Evolutionary conservation across 768 basidiomycete genomes (phyloP), one percentile per base, ranked within the genome.

Genomic region (Polyporus arcularius): DNA sequence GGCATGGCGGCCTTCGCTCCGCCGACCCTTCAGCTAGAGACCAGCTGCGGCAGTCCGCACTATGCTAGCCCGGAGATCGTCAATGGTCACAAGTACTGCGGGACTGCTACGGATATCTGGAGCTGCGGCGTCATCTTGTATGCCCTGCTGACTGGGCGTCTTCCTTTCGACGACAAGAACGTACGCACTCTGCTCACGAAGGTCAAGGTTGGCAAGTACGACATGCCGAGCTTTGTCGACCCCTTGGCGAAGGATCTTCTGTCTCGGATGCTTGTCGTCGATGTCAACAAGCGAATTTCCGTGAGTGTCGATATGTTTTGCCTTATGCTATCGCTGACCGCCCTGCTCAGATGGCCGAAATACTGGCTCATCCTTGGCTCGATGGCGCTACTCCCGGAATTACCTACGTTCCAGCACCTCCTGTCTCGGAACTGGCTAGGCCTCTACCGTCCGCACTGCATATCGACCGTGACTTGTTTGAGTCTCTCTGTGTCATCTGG

Each of bases 1-100:
- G 96, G 96, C 21, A 97, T 98, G 96, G 96, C 96, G 28, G 92
- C 96, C 10, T 92, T 97, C 70, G 92, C 94, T 60, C 89, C 90
- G 42, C 91, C 90, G 41, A 84, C 87, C 42, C 81, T 89, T 45
- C 83, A 95, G 65, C 84, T 97, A 30, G 93, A 96, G 76, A 98
- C 96, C 1, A 94, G 91, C 69, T 98, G 96, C 70, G 96, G 96
- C 7, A 93, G 90, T 63, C 96, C 96, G 62, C 96, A 98, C 74
- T 98, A 98, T 64, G 96, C 95, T 4, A 92, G 90, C 69, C 96
- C 96, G 1, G 96, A 98, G 77, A 95, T 98, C 70, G 94, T 98
- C 64, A 89, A 92, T 58, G 95, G 95, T 9, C 80, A 87, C 74
- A 87, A 86, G 68, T 98, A 97, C 73, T 82, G 87, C 73, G 96